Evolutionary conservation across 805 yeast species (phyloP).

Genomic region (Teunomyces funiuensis): DNA sequence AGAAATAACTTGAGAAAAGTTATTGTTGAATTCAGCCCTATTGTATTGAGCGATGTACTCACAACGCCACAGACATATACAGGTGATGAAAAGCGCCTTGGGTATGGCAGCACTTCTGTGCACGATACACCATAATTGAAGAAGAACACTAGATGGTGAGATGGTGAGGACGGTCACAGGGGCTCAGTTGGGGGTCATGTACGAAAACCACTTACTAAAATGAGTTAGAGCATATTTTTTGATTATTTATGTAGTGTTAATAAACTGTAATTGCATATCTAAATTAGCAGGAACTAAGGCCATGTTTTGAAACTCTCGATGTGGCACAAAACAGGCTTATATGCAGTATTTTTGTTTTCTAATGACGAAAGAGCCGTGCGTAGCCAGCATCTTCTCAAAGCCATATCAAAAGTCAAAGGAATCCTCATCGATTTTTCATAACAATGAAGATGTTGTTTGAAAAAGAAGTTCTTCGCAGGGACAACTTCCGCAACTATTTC

Average conservation of each 20-base stretch:
- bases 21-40: constrained; percentile 46
- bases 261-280: too few species aligned
- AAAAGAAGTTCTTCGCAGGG: background rate
- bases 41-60: constrained; percentile 30
- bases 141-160: too few species aligned
- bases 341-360: constrained; percentile 1
- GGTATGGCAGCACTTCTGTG: constrained; percentile 11
- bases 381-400: background rate
- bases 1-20: constrained; percentile 65
- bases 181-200: too few species aligned
- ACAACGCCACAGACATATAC: constrained; percentile 32
- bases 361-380: background rate
- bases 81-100: constrained; percentile 29
- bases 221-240: too few species aligned
- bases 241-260: too few species aligned
- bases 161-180: too few species aligned
- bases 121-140: background rate
- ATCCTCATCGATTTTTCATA: constrained; percentile 1
- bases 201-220: too few species aligned
- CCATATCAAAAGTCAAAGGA: background rate
- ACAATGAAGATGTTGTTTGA: constrained; percentile 9
- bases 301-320: background rate
- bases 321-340: background rate
- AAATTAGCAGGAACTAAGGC: too few species aligned
- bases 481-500: constrained; percentile 12